Conservation (phyloP, 768 basidiomycete genomes). For the Amanita polypyramis region DNA sequence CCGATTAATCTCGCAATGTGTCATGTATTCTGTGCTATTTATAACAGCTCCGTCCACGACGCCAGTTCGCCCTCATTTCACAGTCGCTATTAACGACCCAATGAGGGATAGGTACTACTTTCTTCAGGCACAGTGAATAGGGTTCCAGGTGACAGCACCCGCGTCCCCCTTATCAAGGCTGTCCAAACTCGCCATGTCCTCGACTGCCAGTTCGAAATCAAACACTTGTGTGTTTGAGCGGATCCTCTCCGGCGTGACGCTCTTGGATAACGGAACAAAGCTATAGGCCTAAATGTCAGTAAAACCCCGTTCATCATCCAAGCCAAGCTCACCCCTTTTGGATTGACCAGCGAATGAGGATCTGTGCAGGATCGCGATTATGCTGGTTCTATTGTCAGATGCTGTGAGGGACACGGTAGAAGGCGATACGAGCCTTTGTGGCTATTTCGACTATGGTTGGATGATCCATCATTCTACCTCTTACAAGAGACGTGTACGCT, state of each 20-base stretch:
- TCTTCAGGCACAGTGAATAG: slow-evolving; percentile 43
- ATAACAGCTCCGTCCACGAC: neutral
- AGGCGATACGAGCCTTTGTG: slow-evolving; percentile 36
- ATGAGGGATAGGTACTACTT: neutral
- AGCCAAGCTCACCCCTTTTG: slow-evolving; percentile 54
- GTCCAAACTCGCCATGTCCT: slow-evolving; percentile 61
- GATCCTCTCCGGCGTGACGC: slow-evolving; percentile 60
- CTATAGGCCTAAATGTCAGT: slow-evolving; percentile 25
- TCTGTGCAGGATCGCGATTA: slow-evolving; percentile 58
- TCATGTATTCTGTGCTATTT: slow-evolving; percentile 8
- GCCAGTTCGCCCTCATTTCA: neutral
- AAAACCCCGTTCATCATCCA: neutral
- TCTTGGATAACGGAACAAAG: slow-evolving; percentile 78
- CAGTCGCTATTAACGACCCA: neutral
- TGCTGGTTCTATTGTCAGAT: slow-evolving; percentile 26
- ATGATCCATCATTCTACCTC: slow-evolving; percentile 42
- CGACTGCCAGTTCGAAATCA: slow-evolving; percentile 56
- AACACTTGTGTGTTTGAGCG: slow-evolving; percentile 63
- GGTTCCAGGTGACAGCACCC: slow-evolving; percentile 81
- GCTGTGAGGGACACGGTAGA: neutral
- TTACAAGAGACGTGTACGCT: slow-evolving; percentile 71
- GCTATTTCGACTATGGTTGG: slow-evolving; percentile 44
- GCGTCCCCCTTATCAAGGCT: slow-evolving; percentile 60
- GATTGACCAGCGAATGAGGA: slow-evolving; percentile 85
- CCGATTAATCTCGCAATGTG: slow-evolving; percentile 1